phyloP scores from a whole-genome alignment of 1,284 basidiomycete genomes.

The Irpex sp. region DNA sequence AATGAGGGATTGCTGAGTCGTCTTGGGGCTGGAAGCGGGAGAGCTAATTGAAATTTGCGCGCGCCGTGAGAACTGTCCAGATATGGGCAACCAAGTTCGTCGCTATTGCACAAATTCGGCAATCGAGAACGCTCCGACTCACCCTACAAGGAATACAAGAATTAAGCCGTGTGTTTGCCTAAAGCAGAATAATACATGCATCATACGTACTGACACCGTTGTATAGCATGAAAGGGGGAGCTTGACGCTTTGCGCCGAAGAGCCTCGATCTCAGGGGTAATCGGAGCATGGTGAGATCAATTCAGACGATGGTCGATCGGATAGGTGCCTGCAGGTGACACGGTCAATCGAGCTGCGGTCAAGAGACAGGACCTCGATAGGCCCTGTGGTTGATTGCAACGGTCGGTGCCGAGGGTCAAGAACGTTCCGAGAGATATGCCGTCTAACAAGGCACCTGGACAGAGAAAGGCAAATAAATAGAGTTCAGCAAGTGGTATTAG shows the following conservation, averaged over 20 bases:
- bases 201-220: not conserved
- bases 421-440: not conserved
- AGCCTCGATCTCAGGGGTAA: not conserved
- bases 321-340: not conserved
- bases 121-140: not conserved
- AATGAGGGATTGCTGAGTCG: not conserved
- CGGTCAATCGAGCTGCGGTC: not conserved
- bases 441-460: not conserved
- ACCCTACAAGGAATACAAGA: not conserved
- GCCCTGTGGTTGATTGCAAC: not conserved
- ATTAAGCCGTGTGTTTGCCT: not conserved
- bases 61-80: not conserved
- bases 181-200: not conserved
- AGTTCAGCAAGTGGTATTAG: not conserved
- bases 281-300: not conserved
- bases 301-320: not conserved
- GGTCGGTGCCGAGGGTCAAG: not conserved
- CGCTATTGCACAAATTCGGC: not conserved
- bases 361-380: not conserved
- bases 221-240: not conserved
- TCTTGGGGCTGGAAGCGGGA: not conserved
- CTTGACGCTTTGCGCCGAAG: not conserved
- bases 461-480: not conserved
- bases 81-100: conserved; percentile 1
- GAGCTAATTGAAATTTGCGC: not conserved